These are phyloP conservation scores for Dictyostelium brefeldianum DNA, from an alignment of 78 protist species.

Conservation along the genomic window DNA sequence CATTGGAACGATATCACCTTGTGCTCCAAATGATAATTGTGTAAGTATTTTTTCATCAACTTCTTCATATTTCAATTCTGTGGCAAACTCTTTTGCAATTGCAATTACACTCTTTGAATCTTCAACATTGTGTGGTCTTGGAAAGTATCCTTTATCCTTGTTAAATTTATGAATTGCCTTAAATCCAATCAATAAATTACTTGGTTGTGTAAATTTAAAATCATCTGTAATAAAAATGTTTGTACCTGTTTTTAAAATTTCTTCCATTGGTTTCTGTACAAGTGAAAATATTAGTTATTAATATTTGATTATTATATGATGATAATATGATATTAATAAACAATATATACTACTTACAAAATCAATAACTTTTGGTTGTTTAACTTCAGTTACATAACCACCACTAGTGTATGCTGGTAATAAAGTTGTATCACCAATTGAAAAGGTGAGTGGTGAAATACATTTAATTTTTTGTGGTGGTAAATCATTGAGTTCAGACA, in stretches of 20 bases:
- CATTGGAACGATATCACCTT: constrained; percentile 90
- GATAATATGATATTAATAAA: not conserved
- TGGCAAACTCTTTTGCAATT: constrained; percentile 55
- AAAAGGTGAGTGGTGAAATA: constrained; percentile 75
- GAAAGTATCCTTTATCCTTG: constrained; percentile 15
- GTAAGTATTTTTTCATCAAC: constrained; percentile 74
- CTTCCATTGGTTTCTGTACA: constrained; percentile 70
- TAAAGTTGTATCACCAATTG: constrained; percentile 90
- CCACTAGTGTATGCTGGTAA: constrained; percentile 80
- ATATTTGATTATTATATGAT: not conserved
- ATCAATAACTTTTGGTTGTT: constrained; percentile 80
- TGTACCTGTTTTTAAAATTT: constrained; percentile 74
- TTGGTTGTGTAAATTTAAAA: constrained; percentile 85
- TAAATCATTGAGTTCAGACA: constrained; percentile 92
- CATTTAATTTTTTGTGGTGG: constrained; percentile 76
- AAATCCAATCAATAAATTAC: constrained; percentile 43
- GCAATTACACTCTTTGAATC: constrained; percentile 78
- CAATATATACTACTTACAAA: constrained; percentile 39
- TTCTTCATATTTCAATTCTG: constrained; percentile 18
- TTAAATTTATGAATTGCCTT: constrained; percentile 67
- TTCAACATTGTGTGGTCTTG: constrained; percentile 53
- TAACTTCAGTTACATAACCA: constrained; percentile 95
- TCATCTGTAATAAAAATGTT: constrained; percentile 87
- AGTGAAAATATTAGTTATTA: not conserved
- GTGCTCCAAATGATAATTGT: constrained; percentile 66